phyloP scores from a whole-genome alignment of 1,284 basidiomycete species.

The Cutaneotrichosporon sp. region DNA sequence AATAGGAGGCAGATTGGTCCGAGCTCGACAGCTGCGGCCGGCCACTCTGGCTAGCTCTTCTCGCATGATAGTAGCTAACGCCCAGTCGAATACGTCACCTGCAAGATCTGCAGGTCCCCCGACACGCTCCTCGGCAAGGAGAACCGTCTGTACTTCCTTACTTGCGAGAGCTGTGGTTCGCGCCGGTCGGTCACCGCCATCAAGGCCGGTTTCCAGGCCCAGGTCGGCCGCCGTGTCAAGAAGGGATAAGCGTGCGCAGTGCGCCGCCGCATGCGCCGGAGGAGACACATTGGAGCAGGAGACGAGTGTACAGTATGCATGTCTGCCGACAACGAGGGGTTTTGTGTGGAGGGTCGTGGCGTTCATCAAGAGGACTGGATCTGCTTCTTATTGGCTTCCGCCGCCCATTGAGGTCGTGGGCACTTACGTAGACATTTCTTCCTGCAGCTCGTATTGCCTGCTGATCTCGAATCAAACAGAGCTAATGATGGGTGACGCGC shows the following conservation, averaged over 20 bases:
- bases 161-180: slow-evolving; percentile 91
- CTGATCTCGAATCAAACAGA: too few relatives aligned
- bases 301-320: slow-evolving; percentile 23
- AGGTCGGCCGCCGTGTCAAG: slow-evolving; percentile 58
- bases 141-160: slow-evolving; percentile 99
- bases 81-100: slow-evolving; percentile 96
- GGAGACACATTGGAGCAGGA: slow-evolving; percentile 3
- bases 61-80: background rate
- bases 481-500: too few relatives aligned
- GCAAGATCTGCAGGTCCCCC: slow-evolving; percentile 99
- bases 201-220: slow-evolving; percentile 98
- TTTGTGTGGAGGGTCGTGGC: background rate
- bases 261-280: slow-evolving; percentile 1
- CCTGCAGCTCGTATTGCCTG: too few relatives aligned
- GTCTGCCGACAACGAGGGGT: slow-evolving; percentile 6
- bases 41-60: background rate
- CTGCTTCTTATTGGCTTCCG: too few relatives aligned
- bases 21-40: background rate
- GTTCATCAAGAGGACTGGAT: too few relatives aligned
- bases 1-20: background rate
- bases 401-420: too few relatives aligned
- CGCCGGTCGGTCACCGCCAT: slow-evolving; percentile 90
- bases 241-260: slow-evolving; percentile 16
- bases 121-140: slow-evolving; percentile 96
- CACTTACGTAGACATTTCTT: too few relatives aligned